Percentiles rank a stretch among this genome's conserved stretches.
phyloP scores from a whole-genome alignment of 192 early-diverging fungal genomes.

The Irineochytrium annulatum region DNA sequence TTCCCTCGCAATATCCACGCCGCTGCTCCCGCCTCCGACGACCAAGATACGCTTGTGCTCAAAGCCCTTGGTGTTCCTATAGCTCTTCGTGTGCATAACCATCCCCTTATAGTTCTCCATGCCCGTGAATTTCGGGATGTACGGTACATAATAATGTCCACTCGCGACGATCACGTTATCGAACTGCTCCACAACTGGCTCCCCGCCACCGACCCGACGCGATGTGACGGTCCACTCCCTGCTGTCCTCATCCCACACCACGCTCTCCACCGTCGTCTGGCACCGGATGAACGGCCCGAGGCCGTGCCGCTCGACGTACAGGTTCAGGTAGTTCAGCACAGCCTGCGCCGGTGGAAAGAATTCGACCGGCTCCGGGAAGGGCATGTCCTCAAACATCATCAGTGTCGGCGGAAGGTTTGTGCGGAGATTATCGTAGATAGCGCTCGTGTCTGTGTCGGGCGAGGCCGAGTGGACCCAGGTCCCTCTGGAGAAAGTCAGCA shows the following conservation, averaged over 20 bases:
- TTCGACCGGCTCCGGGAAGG: background rate
- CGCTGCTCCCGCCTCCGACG: background rate
- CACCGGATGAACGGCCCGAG: background rate
- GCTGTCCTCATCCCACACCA: background rate
- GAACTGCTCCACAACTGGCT: background rate
- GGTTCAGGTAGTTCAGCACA: background rate
- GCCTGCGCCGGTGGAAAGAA: background rate
- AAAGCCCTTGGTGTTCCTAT: background rate
- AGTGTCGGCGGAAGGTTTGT: constrained; percentile 7
- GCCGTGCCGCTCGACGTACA: background rate
- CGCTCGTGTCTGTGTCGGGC: background rate
- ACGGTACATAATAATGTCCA: background rate
- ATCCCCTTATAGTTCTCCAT: background rate
- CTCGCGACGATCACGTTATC: background rate
- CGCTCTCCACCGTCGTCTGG: background rate
- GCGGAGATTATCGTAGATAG: constrained; percentile 8
- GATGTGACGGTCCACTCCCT: background rate
- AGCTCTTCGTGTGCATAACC: background rate
- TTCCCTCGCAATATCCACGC: background rate
- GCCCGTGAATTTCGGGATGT: background rate
- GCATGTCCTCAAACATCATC: constrained; percentile 7
- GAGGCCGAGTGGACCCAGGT: background rate
- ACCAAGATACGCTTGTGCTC: background rate
- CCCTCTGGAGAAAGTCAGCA: background rate
- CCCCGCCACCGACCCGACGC: background rate